phyloP scores from a whole-genome alignment of 768 basidiomycete species.

The Antrodiella citrinella region DNA sequence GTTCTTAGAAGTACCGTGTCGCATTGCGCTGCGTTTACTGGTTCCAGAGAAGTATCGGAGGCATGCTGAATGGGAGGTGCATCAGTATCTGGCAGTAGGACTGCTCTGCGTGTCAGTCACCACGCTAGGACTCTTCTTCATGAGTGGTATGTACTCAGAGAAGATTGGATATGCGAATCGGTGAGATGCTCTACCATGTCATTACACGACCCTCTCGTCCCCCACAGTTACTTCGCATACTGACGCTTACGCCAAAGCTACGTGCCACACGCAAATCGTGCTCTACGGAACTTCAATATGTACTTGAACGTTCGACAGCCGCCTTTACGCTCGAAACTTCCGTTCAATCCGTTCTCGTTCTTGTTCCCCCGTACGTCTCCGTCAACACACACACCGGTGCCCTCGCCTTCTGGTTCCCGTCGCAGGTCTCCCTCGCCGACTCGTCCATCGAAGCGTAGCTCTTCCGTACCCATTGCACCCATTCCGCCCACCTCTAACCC shows the following conservation, averaged over 20 bases:
- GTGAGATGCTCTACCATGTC: constrained; percentile 37
- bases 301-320: constrained; percentile 89
- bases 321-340: constrained; percentile 54
- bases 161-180: constrained; percentile 95
- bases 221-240: constrained; percentile 6
- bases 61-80: constrained; percentile 37
- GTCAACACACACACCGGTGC: constrained; percentile 27
- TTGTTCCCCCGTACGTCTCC: constrained; percentile 33
- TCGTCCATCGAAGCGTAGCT: constrained; percentile 25
- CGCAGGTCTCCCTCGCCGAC: constrained; percentile 21
- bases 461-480: constrained; percentile 53
- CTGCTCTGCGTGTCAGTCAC: constrained; percentile 83
- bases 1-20: constrained; percentile 57
- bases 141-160: constrained; percentile 92
- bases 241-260: constrained; percentile 46
- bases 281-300: constrained; percentile 92
- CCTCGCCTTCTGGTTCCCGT: constrained; percentile 24
- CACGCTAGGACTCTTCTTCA: constrained; percentile 90
- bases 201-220: constrained; percentile 1
- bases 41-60: constrained; percentile 44
- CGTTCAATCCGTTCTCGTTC: constrained; percentile 48
- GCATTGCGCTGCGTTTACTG: constrained; percentile 37
- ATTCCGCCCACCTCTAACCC: constrained; percentile 88
- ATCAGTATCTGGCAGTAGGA: constrained; percentile 72
- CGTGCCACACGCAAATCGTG: constrained; percentile 90